These are phyloP conservation scores for Heliamphora exappendiculata DNA, from an alignment of 148 eudicot genomes.

Conservation along the genomic window DNA sequence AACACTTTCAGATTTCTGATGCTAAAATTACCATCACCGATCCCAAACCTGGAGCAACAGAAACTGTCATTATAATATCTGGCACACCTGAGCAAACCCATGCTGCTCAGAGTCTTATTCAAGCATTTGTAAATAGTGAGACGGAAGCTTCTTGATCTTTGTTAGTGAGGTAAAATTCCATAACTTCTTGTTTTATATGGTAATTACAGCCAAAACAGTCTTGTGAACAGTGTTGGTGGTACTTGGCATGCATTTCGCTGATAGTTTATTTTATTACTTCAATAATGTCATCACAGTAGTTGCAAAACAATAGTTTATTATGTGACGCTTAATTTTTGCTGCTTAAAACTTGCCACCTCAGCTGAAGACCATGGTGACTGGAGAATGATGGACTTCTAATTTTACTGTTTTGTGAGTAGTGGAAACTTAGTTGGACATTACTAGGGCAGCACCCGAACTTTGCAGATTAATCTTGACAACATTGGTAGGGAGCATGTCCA, in stretches of 20 bases:
- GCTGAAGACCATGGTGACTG: slow-evolving; percentile 3
- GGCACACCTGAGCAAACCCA: slow-evolving; percentile 89
- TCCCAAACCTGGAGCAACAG: slow-evolving; percentile 18
- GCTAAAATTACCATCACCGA: slow-evolving; percentile 3
- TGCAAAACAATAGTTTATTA: neutral
- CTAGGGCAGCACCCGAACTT: neutral
- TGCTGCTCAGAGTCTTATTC: slow-evolving; percentile 93
- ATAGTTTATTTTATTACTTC: neutral
- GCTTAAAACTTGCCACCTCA: slow-evolving; percentile 5
- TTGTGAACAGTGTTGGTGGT: neutral
- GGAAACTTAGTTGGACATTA: neutral
- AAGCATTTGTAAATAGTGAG: slow-evolving; percentile 83
- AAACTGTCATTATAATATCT: slow-evolving; percentile 74
- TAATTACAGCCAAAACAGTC: neutral
- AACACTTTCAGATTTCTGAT: neutral
- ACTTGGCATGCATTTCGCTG: neutral
- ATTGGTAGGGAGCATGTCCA: neutral
- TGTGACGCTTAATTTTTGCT: neutral
- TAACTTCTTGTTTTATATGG: neutral
- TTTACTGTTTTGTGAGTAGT: neutral
- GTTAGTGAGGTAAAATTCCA: slow-evolving; percentile 13
- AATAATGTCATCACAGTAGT: neutral
- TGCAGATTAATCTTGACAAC: neutral
- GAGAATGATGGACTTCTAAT: neutral
- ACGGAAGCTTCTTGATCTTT: slow-evolving; percentile 41